phyloP scores from a whole-genome alignment of 2,329 filamentous ascomycete genomes.

The Aureobasidium lini region DNA sequence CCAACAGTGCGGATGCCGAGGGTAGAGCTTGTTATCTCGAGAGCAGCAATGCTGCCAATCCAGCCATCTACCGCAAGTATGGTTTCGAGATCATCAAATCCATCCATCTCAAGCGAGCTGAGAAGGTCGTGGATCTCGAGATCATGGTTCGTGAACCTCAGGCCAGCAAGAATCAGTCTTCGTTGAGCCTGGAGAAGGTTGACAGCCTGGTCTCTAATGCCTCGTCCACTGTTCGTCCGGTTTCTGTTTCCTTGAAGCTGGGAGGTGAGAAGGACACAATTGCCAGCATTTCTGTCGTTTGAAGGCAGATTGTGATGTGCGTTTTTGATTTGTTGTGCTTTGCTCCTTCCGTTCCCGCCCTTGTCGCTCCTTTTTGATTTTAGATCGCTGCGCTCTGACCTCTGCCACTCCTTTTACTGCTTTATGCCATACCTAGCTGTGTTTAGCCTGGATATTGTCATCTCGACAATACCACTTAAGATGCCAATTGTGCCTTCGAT shows the following conservation, averaged over 20 bases:
- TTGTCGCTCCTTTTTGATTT: neutral
- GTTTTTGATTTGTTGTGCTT: neutral
- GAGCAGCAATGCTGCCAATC: slow-evolving; percentile 62
- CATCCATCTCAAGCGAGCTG: slow-evolving; percentile 52
- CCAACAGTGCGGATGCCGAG: slow-evolving; percentile 59
- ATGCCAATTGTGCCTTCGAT: neutral
- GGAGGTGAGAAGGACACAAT: slow-evolving; percentile 7
- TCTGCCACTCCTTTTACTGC: neutral
- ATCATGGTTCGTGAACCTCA: slow-evolving; percentile 74
- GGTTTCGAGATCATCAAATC: slow-evolving; percentile 61
- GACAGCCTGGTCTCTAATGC: slow-evolving; percentile 9
- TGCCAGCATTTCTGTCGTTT: slow-evolving; percentile 1
- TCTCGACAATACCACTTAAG: neutral
- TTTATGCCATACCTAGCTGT: neutral
- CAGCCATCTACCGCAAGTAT: slow-evolving; percentile 65
- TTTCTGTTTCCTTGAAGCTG: slow-evolving; percentile 4
- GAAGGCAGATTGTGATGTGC: neutral
- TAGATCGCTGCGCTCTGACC: neutral
- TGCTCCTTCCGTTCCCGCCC: neutral
- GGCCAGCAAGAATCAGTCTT: neutral
- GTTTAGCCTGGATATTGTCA: neutral
- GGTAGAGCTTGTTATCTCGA: slow-evolving; percentile 68
- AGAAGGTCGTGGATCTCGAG: slow-evolving; percentile 57
- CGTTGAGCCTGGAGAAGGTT: slow-evolving; percentile 10
- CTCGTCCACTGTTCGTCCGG: neutral